Evolutionary conservation across 225 moss, liverwort and hornwort genomes (phyloP).

Genomic region (Polytrichum formosum): DNA sequence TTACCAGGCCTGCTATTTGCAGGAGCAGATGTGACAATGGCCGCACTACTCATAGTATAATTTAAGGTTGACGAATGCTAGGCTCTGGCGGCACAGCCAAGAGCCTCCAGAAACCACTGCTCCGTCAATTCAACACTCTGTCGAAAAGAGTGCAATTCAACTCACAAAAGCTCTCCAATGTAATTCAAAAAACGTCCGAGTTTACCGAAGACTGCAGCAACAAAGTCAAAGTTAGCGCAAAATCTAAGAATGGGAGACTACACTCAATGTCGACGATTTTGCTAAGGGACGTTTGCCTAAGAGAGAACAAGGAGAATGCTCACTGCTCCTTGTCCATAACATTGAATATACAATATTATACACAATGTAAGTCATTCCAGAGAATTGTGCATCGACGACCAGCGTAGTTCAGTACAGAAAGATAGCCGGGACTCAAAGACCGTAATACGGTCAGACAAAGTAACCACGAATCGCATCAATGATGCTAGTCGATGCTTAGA

Average conservation of each 20-base stretch:
- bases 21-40: conserved; percentile 14
- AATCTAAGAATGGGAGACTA: not conserved
- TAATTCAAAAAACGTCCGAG: not conserved
- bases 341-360: no score
- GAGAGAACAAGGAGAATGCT: not conserved
- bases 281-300: not conserved
- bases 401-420: no score
- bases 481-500: no score
- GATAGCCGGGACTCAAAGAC: no score
- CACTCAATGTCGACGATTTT: not conserved
- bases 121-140: not conserved
- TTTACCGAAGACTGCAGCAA: not conserved
- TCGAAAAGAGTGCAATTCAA: not conserved
- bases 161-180: not conserved
- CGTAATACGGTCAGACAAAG: no score
- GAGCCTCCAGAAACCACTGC: conserved; percentile 3
- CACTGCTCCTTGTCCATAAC: no score
- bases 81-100: conserved; percentile 14
- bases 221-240: not conserved
- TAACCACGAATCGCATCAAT: no score
- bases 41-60: conserved; percentile 24
- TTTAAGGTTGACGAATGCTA: not conserved
- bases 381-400: no score
- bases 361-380: no score
- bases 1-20: conserved; percentile 13